Base-by-base conservation (phyloP, 129 eudicot species). In the Solidago caesia region DNA sequence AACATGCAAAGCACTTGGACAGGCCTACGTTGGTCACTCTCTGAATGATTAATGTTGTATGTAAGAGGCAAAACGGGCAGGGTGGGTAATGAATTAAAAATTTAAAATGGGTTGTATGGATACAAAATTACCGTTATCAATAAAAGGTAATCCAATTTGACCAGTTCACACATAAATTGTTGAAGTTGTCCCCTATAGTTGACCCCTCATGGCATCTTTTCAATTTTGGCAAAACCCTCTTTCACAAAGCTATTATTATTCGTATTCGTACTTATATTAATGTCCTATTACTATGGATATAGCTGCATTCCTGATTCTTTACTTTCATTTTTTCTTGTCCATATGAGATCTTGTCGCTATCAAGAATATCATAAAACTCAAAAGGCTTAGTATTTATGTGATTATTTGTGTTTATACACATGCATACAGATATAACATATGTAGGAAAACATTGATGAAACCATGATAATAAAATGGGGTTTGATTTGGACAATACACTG, bases 251-350 rank as follows among this genome's bases (percentile, higher is more conserved):
- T 55, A 4, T 60, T 27, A 60, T 60, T 7, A 26, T 60, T 62
- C 21, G 12, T 62, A 12, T 62, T 39, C 15, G 49, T 51, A 33
- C 33, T 2, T 51, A 53, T 14, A 15, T 52, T 51, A n/a, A 29
- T 21, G 75, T 70, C 75, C 4, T n/a, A 9, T 70, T 70, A 52
- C 64, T 52, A 41, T 8, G 48, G 39, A 33, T 52, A 6, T 13
- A 39, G 48, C 29, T 55, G 64, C 75, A 8, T 53, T 70, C 25
- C 4, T 52, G 75, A 51, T 70, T 70, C 64, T 70, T 70, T 25
- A 12, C 39, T 52, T 70, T 70, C 49, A 63, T 52, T 70, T 26
- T 48, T 68, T 21, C 59, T 47, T 8, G 21, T 29, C 57, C 60
- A 29, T 8, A 26, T 51, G 59, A 10, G 45, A 44, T 68, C 59